These are phyloP conservation scores for Calonectria henricotiae DNA, from an alignment of 2,329 filamentous ascomycete genomes.

Conservation along the genomic window DNA sequence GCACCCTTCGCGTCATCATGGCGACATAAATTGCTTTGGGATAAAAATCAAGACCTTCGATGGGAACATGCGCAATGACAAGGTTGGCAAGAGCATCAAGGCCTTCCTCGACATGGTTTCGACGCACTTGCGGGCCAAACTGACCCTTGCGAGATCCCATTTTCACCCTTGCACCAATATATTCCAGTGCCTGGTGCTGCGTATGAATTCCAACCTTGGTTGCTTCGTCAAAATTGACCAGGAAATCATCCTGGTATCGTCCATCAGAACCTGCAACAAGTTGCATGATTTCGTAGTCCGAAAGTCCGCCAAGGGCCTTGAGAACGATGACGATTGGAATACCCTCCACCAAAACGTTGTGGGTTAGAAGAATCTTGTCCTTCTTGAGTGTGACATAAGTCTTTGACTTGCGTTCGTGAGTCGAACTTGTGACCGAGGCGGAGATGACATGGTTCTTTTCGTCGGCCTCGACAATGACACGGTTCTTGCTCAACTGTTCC, in stretches of 20 bases:
- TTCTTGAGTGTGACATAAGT: slow-evolving; percentile 97
- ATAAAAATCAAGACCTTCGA: slow-evolving; percentile 92
- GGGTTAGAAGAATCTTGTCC: slow-evolving; percentile 88
- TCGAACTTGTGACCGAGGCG: slow-evolving; percentile 97
- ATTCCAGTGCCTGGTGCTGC: slow-evolving; percentile 96
- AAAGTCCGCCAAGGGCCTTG: slow-evolving; percentile 93
- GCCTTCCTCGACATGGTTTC: slow-evolving; percentile 91
- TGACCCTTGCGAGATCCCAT: slow-evolving; percentile 81
- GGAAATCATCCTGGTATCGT: slow-evolving; percentile 93
- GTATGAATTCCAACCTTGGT: slow-evolving; percentile 89
- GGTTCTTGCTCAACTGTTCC: slow-evolving; percentile 98
- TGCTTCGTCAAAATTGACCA: slow-evolving; percentile 95
- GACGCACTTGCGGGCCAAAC: slow-evolving; percentile 71
- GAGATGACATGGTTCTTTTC: slow-evolving; percentile 94
- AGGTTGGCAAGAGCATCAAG: slow-evolving; percentile 94
- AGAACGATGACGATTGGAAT: slow-evolving; percentile 96
- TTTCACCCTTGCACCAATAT: slow-evolving; percentile 89
- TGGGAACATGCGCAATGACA: slow-evolving; percentile 94
- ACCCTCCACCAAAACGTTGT: slow-evolving; percentile 94
- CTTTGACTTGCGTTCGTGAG: slow-evolving; percentile 97
- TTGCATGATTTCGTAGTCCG: slow-evolving; percentile 94
- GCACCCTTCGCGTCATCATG: slow-evolving; percentile 95
- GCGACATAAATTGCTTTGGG: slow-evolving; percentile 98
- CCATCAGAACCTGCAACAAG: slow-evolving; percentile 91
- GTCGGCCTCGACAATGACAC: slow-evolving; percentile 96